Percentiles rank a stretch among this genome's conserved stretches.
Conservation (phyloP, 2,329 filamentous ascomycete species). For the Fusarium subglutinans region DNA sequence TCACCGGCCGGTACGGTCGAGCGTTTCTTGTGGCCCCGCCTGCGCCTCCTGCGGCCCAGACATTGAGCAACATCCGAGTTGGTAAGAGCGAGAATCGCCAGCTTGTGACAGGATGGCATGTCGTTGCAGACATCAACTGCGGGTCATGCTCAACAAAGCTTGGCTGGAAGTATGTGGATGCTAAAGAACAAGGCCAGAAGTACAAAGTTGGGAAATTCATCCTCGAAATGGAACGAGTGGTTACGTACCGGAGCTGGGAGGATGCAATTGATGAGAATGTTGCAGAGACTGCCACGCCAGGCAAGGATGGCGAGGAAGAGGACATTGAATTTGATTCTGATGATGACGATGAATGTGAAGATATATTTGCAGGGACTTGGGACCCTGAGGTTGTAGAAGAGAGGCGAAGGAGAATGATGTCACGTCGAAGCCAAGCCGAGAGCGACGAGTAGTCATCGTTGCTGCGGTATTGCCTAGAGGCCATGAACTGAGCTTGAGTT, state of each 20-base stretch:
- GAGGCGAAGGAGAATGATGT: conserved; percentile 54
- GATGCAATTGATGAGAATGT: conserved; percentile 36
- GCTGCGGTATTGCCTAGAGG: conserved; percentile 3
- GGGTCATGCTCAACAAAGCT: conserved; percentile 63
- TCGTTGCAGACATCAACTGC: conserved; percentile 72
- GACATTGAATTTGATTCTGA: conserved; percentile 68
- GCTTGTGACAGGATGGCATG: conserved; percentile 70
- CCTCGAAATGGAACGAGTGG: conserved; percentile 68
- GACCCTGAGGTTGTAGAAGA: conserved; percentile 61
- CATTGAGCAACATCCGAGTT: conserved; percentile 64
- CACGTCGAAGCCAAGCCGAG: conserved; percentile 38
- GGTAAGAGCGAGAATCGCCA: conserved; percentile 65
- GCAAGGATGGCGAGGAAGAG: conserved; percentile 22
- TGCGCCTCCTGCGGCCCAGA: conserved; percentile 37
- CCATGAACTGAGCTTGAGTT: neutral
- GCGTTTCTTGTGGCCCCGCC: conserved; percentile 66
- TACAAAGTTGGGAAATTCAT: conserved; percentile 78
- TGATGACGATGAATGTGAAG: conserved; percentile 73
- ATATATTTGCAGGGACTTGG: conserved; percentile 71
- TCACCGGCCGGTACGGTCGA: conserved; percentile 71
- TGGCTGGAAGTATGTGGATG: conserved; percentile 76
- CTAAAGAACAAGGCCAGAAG: conserved; percentile 65
- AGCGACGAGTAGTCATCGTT: conserved; percentile 13
- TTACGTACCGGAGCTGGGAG: conserved; percentile 63
- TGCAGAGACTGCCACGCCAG: conserved; percentile 6